These are phyloP conservation scores for Penicillium mononematosum DNA, from an alignment of 495 filamentous ascomycete genomes.

Conservation along the genomic window DNA sequence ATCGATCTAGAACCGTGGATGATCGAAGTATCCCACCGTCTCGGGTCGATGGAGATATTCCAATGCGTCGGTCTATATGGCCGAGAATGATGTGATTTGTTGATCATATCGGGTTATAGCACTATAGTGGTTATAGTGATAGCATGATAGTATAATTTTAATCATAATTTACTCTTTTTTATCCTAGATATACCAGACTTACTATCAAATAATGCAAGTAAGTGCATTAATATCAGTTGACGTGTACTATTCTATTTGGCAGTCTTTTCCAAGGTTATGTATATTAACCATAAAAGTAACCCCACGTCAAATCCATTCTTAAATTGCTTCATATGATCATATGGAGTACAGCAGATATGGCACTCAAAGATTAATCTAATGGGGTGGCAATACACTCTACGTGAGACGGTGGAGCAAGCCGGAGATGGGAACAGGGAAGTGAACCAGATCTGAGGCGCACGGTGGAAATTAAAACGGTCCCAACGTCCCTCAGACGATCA, in stretches of 20 bases:
- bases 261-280: not conserved
- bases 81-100: not conserved
- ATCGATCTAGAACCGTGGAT: not conserved
- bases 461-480: conserved; percentile 26
- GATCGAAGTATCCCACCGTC: not conserved
- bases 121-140: not conserved
- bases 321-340: not conserved
- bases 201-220: not conserved
- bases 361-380: not conserved
- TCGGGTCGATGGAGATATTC: not conserved
- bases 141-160: not conserved
- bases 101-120: not conserved
- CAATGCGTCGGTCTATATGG: not conserved
- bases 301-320: not conserved
- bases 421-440: conserved; percentile 20
- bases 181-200: not conserved
- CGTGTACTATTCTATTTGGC: not conserved
- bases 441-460: conserved; percentile 27
- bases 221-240: not conserved
- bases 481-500: conserved; percentile 10
- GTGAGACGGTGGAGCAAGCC: conserved; percentile 21
- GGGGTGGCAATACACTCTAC: conserved; percentile 25
- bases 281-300: not conserved
- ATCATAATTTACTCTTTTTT: not conserved
- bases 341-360: not conserved